A percentile compares a stretch with the other conserved stretches of the same genome.
phyloP scores from a whole-genome alignment of 1,284 basidiomycete genomes.

The Wallemia hederae region DNA sequence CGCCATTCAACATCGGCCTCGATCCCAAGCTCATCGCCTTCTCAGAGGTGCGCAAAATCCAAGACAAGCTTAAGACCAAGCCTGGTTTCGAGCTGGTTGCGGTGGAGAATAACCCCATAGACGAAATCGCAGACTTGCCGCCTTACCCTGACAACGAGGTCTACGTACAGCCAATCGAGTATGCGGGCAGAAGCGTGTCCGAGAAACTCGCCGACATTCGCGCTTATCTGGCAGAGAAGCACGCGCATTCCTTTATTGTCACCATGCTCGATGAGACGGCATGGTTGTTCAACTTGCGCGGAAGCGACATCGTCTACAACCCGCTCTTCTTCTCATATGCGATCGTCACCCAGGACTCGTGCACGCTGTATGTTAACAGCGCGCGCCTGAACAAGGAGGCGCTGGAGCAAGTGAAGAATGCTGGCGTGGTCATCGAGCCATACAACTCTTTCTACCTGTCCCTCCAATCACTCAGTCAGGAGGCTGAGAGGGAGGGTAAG shows the following conservation, averaged over 20 bases:
- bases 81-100: conserved; percentile 3
- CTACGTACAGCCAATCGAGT: conserved; percentile 38
- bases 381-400: conserved; percentile 31
- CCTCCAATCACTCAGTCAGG: neutral
- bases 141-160: conserved; percentile 36
- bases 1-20: conserved; percentile 31
- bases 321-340: conserved; percentile 81
- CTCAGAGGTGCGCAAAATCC: conserved; percentile 23
- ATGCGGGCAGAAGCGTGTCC: conserved; percentile 31
- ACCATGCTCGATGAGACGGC: conserved; percentile 65
- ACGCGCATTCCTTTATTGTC: conserved; percentile 38
- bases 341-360: conserved; percentile 35
- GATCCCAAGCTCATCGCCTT: conserved; percentile 38
- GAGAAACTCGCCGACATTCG: conserved; percentile 40
- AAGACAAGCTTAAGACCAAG: conserved; percentile 9
- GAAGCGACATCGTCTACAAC: conserved; percentile 79
- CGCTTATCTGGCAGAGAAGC: conserved; percentile 32
- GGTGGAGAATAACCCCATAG: conserved; percentile 1
- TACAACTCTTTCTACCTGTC: conserved; percentile 35
- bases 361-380: conserved; percentile 42
- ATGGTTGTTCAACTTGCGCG: conserved; percentile 83
- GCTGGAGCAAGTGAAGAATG: conserved; percentile 25
- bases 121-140: conserved; percentile 25
- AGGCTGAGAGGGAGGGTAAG: neutral
- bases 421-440: conserved; percentile 33